Conservation (phyloP, 1,139 yeast species). For the Yamadazyma diospyri region DNA sequence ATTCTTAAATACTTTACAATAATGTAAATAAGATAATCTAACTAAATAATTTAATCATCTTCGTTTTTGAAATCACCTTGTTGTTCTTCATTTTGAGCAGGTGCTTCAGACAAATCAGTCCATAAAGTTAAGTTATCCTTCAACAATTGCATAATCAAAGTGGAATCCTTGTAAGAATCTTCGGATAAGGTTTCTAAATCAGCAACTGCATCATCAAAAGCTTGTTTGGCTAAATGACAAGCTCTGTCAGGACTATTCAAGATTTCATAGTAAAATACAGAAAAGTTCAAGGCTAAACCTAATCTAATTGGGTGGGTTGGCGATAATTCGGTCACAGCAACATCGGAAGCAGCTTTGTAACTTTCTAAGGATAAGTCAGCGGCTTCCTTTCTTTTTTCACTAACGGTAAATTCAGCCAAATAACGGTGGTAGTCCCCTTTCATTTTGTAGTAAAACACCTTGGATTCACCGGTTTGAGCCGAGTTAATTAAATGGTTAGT, state of each 20-base stretch:
- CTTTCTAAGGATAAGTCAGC: conserved; percentile 93
- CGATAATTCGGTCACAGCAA: conserved; percentile 93
- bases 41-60: conserved; percentile 17
- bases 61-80: conserved; percentile 24
- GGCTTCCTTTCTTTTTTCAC: conserved; percentile 89
- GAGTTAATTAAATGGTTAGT: conserved; percentile 88
- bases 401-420: conserved; percentile 92
- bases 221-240: conserved; percentile 97
- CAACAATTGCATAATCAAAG: conserved; percentile 96
- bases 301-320: conserved; percentile 99
- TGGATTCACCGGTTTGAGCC: conserved; percentile 95
- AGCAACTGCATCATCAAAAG: conserved; percentile 98
- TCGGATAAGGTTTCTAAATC: conserved; percentile 96
- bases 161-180: conserved; percentile 97
- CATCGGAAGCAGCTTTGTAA: conserved; percentile 92
- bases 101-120: conserved; percentile 96
- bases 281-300: conserved; percentile 96
- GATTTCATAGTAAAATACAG: conserved; percentile 97
- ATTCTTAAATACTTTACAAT: conserved; percentile 3
- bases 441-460: conserved; percentile 98
- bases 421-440: conserved; percentile 99
- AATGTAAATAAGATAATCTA: neutral
- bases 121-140: conserved; percentile 98
- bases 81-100: conserved; percentile 55
- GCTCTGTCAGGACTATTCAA: conserved; percentile 98